A percentile compares a stretch with the other conserved stretches of the same genome.
These are phyloP conservation scores for Daucus carota DNA, from an alignment of 129 eudicot species.

Conservation along the genomic window DH1_v3.0 NC_030386.2:20950501-20951000, in stretches of 20 bases:
- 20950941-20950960: conserved; percentile 32
- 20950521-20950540: background rate
- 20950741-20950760: background rate
- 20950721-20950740: background rate
- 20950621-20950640: background rate
- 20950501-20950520: background rate
- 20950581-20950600: background rate
- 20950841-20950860: conserved; percentile 19
- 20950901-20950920: conserved; percentile 47
- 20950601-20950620: background rate
- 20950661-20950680: background rate
- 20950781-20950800: conserved; percentile 2
- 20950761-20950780: background rate
- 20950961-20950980: background rate
- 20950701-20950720: conserved; percentile 6
- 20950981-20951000: background rate
- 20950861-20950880: conserved; percentile 24
- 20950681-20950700: background rate
- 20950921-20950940: conserved; percentile 36
- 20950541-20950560: too few relatives aligned
- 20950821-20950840: conserved; percentile 25
- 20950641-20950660: background rate
- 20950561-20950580: background rate
- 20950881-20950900: conserved; percentile 62
- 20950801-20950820: background rate